Evolutionary conservation across 129 eudicot species (phyloP).

Genomic region (Saussurea involucrata): DNA sequence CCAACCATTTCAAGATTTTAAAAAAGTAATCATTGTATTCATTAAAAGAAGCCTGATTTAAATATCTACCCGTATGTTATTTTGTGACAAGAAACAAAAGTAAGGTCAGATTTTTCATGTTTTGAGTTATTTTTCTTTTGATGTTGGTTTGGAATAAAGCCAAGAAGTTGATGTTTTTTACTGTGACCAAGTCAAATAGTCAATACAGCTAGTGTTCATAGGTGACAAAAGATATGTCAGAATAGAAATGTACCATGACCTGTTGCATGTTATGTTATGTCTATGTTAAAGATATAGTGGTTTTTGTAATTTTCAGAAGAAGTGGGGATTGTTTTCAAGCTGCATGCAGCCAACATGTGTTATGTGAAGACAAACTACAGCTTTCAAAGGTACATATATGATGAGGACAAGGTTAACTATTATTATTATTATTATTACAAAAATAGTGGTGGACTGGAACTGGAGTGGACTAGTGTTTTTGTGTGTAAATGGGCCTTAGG

Average conservation of each 20-base stretch:
- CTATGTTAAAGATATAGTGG: neutral
- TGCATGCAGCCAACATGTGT: constrained; percentile 76
- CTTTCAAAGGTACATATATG: constrained; percentile 31
- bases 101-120: neutral
- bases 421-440: neutral
- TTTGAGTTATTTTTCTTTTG: neutral
- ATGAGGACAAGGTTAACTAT: neutral
- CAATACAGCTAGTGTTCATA: neutral
- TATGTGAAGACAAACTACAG: constrained; percentile 20
- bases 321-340: constrained; percentile 73
- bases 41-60: neutral
- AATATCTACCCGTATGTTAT: neutral
- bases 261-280: neutral
- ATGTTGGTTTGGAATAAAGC: neutral
- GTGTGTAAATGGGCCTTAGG: constrained; percentile 24
- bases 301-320: constrained; percentile 46
- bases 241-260: constrained; percentile 11
- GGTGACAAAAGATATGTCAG: constrained; percentile 11
- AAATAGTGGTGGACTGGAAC: neutral
- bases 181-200: neutral
- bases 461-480: neutral
- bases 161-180: neutral
- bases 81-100: neutral
- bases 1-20: neutral
- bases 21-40: neutral